These are phyloP conservation scores for Solanum pimpinellifolium DNA, from an alignment of 257 asterid species.

Conservation along the genomic window DNA sequence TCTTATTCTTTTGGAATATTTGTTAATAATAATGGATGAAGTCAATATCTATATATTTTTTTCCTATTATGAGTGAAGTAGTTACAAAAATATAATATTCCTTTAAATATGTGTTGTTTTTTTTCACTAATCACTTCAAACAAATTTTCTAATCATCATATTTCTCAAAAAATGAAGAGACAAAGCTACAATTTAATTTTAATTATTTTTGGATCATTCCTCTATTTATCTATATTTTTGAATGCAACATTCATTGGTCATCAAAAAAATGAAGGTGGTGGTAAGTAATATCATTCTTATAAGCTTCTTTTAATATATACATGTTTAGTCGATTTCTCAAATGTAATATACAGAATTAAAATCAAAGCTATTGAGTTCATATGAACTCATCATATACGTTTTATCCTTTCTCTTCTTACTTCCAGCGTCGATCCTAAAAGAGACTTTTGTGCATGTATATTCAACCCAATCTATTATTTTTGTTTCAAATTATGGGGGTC, in stretches of 20 bases:
- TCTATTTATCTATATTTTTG: constrained; percentile 12
- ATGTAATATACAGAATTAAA: background rate
- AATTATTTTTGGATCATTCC: background rate
- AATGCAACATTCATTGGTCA: constrained; percentile 21
- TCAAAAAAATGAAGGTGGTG: constrained; percentile 35
- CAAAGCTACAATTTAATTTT: background rate
- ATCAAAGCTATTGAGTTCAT: background rate
- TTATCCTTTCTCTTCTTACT: background rate
- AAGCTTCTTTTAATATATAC: background rate
- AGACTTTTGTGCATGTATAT: background rate
- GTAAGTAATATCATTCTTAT: background rate
- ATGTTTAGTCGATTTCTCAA: background rate
- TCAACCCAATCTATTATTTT: background rate
- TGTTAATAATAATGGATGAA: background rate
- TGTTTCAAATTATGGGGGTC: background rate
- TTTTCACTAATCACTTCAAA: background rate
- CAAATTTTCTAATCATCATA: background rate
- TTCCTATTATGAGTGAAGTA: background rate
- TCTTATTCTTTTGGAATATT: background rate
- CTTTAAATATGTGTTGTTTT: background rate
- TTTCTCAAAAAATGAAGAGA: constrained; percentile 7
- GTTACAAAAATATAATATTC: background rate
- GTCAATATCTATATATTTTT: background rate
- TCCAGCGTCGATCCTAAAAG: accelerated
- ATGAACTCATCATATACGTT: background rate